Base-by-base conservation (phyloP, 345 rosid species). In the Rhodamnia argentea region DNA sequence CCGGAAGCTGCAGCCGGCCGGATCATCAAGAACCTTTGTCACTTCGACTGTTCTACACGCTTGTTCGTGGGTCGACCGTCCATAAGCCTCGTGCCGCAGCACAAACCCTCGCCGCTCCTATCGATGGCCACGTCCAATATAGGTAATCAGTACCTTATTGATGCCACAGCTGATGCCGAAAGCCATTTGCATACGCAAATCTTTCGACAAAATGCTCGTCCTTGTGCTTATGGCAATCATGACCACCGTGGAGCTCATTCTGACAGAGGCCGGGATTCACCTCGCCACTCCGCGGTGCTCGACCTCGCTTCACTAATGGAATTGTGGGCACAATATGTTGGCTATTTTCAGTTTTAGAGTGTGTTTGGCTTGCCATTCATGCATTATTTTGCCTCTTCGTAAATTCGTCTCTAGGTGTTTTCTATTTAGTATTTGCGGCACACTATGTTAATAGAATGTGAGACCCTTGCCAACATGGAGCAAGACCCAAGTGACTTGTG, bases 51-150 rank as follows among this genome's bases (percentile, higher is more conserved):
- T 70, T 85, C 51, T 90, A 90, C 86, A 29, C 87, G 13, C 88
- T 87, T 5, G 84, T 87, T 40, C 86, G 76, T 89, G 91, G 88
- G 51, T 84, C 13, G 88, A 11, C 60, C 87, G 32, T 86, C 87
- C 83, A 88, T 86, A 26, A 83, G 86, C 83, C 86, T 89, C 6
- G 18, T 89, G 52, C 89, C 87, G 6, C 0, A 57, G 86, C 87
- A 88, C 13, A 84, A 85, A 55, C 27, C 85, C 54, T 89, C 91
- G 23, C 42, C 87, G 55, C 57, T 89, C 13, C 24, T 50, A 6
- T 32, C 86, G 53, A 85, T 86, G 8, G 84, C 70, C 26, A 84
- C 62, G 70, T 87, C 86, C 9, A 59, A 83, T 7, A 87, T 89
- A 5, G 82, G 85, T 3, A 85, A 82, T 9, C 26, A 85, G 53